Evolutionary conservation across 768 basidiomycete genomes (phyloP), one percentile per base, ranked within the genome.

Genomic region (Rhizopogon sp.): DNA sequence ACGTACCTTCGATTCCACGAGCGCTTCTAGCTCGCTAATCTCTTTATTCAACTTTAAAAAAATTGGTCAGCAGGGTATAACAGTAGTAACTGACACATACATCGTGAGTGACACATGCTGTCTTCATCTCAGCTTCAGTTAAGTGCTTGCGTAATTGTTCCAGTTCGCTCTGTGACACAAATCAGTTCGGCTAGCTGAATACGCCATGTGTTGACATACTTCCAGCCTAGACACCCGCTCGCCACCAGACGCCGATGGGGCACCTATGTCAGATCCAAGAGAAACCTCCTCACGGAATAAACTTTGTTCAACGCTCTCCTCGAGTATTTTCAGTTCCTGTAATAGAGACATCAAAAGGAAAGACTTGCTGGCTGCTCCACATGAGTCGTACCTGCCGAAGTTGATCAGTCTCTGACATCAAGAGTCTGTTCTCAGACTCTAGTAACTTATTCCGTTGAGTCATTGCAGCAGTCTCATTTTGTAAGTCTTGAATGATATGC

Each of bases 1-100:
- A 53, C 70, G 54, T 57, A 91, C 92, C 83, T 97, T 98, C 52
- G 90, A 81, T 67, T 99, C 96, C n/a, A 98, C 85, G 41, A 99
- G 76, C 39, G 87, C 80, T 70, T 98, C 96, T 17, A 98, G 79
- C 66, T 98, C 94, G 52, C 86, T 83, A 50, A 98, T 88, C 73
- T 98, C 93, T 63, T 93, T 90, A 71, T 91, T 88, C 56, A 94
- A 79, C 91, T 95, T 60, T n/a, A n/a, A 49, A 44, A 50, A 37
- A 16, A 58, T 43, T 42, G 50, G 55, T 45, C 43, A 25, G 43
- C 10, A 31, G 25, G 29, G 33, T 41, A 37, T 39, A 47, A 14
- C 1, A 43, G 16, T 54, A 47, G 46, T 8, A 31, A 20, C 53
- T 3, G 22, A n/a, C 10, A 72, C 82, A 42, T 67, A 87, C 88